A percentile compares a stretch with the other conserved stretches of the same genome.
Evolutionary conservation across 163 green algal species (phyloP).

Genomic region (Coccomyxa subellipsoidea): DNA sequence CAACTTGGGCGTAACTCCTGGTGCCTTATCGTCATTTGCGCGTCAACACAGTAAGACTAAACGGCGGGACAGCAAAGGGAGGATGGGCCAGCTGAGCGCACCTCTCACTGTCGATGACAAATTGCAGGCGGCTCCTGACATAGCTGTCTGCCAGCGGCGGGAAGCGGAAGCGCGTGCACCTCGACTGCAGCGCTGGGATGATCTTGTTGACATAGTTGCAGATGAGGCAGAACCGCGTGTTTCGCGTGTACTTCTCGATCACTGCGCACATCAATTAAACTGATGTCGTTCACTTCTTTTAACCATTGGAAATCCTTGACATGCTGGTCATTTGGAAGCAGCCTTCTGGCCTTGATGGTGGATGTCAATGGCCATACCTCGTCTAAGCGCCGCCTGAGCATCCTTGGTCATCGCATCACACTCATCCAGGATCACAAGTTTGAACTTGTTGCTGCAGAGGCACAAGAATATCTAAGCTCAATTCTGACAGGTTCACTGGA

Average conservation of each 20-base stretch:
- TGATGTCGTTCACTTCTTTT: too few relatives aligned
- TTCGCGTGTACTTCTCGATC: slow-evolving; percentile 98
- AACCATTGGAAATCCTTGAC: slow-evolving; percentile 28
- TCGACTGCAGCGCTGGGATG: slow-evolving; percentile 95
- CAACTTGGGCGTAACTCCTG: too few relatives aligned
- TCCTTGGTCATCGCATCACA: slow-evolving; percentile 99
- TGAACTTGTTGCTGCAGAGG: slow-evolving; percentile 83
- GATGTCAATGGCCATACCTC: slow-evolving; percentile 52
- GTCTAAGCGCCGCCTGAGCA: slow-evolving; percentile 93
- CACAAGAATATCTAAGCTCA: neutral
- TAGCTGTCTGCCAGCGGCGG: slow-evolving; percentile 72
- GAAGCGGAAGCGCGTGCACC: slow-evolving; percentile 98
- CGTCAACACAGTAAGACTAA: neutral
- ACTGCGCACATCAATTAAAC: slow-evolving; percentile 74
- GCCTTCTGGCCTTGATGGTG: neutral
- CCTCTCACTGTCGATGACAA: slow-evolving; percentile 64
- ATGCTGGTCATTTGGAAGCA: too few relatives aligned
- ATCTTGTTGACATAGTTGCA: slow-evolving; percentile 99
- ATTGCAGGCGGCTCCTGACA: slow-evolving; percentile 70
- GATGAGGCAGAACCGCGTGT: slow-evolving; percentile 98
- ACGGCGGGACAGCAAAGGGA: neutral
- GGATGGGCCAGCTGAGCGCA: slow-evolving; percentile 17
- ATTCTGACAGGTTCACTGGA: too few relatives aligned
- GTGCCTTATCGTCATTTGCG: too few relatives aligned
- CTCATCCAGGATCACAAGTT: slow-evolving; percentile 99